Conservation (phyloP, 305 asterid genomes). For the Plantago coronopus region DNA sequence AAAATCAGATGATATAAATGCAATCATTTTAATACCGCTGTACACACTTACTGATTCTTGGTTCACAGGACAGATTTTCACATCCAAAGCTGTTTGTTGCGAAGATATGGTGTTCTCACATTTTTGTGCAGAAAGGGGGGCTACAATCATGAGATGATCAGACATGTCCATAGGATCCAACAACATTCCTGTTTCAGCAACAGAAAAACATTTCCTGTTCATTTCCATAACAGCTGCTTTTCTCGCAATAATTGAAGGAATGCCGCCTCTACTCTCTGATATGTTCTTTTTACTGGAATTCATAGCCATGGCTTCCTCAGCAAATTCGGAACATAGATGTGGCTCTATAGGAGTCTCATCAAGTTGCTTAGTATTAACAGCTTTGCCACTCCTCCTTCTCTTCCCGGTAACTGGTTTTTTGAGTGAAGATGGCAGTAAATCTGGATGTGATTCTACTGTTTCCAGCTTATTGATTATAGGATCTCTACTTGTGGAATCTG, state of each 20-base stretch:
- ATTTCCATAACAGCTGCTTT: conserved; percentile 26
- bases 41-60: conserved; percentile 56
- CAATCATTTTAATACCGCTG: conserved; percentile 17
- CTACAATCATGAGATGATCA: conserved; percentile 33
- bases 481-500: conserved; percentile 36
- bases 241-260: conserved; percentile 29
- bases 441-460: conserved; percentile 29
- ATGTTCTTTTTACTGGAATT: conserved; percentile 29
- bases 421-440: conserved; percentile 30
- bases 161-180: conserved; percentile 31
- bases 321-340: conserved; percentile 27
- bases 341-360: conserved; percentile 26
- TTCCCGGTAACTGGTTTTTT: conserved; percentile 47
- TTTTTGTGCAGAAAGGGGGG: conserved; percentile 25
- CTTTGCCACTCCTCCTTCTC: conserved; percentile 50
- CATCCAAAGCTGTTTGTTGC: conserved; percentile 22
- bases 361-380: conserved; percentile 25
- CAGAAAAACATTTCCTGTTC: conserved; percentile 28
- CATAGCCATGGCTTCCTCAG: conserved; percentile 29
- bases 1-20: conserved; percentile 12
- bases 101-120: conserved; percentile 25
- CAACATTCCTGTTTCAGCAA: conserved; percentile 33
- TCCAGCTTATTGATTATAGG: conserved; percentile 30
- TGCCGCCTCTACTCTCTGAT: conserved; percentile 17
- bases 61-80: conserved; percentile 34